Conservation (phyloP, 139 green algal genomes). For the Klebsormidium nitens region DNA sequence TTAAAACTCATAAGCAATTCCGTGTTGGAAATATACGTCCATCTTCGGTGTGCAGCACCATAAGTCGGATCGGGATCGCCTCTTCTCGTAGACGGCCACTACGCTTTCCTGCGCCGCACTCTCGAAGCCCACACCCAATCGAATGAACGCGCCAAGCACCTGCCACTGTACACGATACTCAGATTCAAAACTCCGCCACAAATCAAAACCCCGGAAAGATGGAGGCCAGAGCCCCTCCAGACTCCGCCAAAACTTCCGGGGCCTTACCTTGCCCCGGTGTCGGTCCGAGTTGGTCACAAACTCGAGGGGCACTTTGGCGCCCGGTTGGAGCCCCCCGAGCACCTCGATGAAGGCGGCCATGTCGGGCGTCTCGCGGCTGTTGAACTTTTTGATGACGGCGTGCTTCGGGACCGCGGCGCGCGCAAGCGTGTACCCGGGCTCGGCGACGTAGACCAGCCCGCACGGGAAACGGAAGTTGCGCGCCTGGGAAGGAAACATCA, state of each 20-base stretch:
- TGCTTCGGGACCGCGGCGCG: constrained; percentile 63
- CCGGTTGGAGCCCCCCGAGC: constrained; percentile 48
- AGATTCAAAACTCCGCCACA: no score
- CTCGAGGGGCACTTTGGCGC: constrained; percentile 63
- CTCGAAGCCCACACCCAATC: no score
- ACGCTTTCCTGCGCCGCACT: no score
- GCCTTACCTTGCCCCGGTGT: constrained; percentile 32
- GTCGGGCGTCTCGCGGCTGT: constrained; percentile 56
- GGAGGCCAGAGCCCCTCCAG: not conserved
- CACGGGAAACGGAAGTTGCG: constrained; percentile 57
- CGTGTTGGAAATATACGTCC: no score
- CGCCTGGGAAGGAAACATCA: constrained; percentile 31
- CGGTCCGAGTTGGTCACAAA: constrained; percentile 57
- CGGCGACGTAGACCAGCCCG: constrained; percentile 76
- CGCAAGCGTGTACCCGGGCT: constrained; percentile 55
- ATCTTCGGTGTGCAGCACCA: no score
- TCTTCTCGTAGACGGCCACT: no score
- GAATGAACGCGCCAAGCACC: no score
- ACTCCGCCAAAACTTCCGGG: no score
- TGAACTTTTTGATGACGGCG: constrained; percentile 69
- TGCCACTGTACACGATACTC: no score
- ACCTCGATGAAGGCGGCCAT: constrained; percentile 46
- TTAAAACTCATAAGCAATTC: no score
- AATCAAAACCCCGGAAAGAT: no score
- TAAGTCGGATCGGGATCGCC: no score